Percentiles rank a stretch among this genome's conserved stretches.
phyloP scores from a whole-genome alignment of 768 basidiomycete species.

The Suillus ampliporus region DNA sequence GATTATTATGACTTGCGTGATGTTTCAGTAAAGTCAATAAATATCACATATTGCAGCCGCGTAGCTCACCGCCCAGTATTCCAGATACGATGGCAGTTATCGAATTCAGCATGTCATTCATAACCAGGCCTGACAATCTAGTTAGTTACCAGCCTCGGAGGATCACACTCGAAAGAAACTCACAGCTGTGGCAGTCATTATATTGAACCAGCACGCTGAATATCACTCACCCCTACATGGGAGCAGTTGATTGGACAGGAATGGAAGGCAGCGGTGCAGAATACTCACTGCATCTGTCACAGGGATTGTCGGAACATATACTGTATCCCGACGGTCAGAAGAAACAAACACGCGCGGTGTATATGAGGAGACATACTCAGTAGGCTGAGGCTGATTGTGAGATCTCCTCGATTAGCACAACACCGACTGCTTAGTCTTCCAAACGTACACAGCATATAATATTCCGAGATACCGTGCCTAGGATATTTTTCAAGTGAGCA shows the following conservation, averaged over 20 bases:
- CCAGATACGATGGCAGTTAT: not conserved
- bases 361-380: not conserved
- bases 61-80: not conserved
- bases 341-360: not conserved
- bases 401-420: no score
- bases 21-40: not conserved
- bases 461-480: no score
- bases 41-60: not conserved
- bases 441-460: no score
- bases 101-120: accelerated
- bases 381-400: not conserved
- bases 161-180: no score
- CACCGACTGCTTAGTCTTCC: no score
- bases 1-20: not conserved
- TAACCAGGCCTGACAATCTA: not conserved
- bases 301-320: not conserved
- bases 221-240: not conserved
- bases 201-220: not conserved
- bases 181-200: not conserved
- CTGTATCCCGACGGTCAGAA: not conserved
- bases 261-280: not conserved
- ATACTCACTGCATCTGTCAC: not conserved
- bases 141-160: not conserved
- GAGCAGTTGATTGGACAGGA: not conserved
- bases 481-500: no score